Evolutionary conservation across 2,329 filamentous ascomycete species (phyloP).

Genomic region (Fusarium albosuccineum): DNA sequence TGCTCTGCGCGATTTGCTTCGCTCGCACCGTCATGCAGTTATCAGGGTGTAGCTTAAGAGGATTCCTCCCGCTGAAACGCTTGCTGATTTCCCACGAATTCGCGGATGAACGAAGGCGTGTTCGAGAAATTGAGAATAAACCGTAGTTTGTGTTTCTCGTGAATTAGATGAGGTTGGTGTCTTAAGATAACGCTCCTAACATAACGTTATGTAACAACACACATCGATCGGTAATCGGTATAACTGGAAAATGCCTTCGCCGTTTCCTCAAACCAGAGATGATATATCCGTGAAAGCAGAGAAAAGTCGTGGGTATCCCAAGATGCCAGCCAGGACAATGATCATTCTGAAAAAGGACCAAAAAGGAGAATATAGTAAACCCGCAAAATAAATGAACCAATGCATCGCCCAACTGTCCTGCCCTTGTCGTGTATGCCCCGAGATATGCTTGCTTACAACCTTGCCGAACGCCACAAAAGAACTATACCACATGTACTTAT

Average conservation of each 20-base stretch:
- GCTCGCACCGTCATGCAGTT: neutral
- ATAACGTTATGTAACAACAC: constrained; percentile 9
- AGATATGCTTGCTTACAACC: constrained; percentile 12
- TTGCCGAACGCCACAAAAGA: constrained; percentile 35
- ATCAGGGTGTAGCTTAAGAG: neutral
- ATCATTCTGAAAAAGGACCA: neutral
- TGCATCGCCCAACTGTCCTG: constrained; percentile 15
- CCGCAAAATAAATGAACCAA: constrained; percentile 14
- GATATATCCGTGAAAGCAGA: constrained; percentile 25
- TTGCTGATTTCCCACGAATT: neutral
- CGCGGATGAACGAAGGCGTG: neutral
- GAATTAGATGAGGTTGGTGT: constrained; percentile 3
- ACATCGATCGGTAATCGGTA: neutral
- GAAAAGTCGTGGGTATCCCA: constrained; percentile 35
- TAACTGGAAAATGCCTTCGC: constrained; percentile 1
- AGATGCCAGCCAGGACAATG: constrained; percentile 5
- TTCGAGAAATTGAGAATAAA: neutral
- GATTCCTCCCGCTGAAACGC: too few relatives aligned
- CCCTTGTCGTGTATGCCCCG: constrained; percentile 26
- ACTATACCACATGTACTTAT: constrained; percentile 19
- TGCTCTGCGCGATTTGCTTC: constrained; percentile 16
- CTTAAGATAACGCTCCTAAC: neutral
- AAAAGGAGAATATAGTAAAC: neutral
- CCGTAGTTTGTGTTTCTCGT: neutral
- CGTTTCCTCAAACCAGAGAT: constrained; percentile 6